Conservation (phyloP, 164 flowering plant species). For the Pachysandra terminalis region DNA sequence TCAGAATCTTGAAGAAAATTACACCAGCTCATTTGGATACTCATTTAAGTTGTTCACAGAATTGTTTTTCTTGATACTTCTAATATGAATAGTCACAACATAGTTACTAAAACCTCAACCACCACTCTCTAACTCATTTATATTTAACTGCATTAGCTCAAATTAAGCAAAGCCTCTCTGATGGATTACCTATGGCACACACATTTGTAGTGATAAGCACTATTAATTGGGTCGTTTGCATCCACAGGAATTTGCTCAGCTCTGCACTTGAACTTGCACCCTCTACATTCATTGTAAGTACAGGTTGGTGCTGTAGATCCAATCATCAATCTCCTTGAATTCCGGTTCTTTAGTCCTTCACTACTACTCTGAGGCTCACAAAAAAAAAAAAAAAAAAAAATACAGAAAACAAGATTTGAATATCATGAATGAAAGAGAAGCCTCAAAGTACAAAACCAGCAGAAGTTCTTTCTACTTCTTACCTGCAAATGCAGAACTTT, state of each 20-base stretch:
- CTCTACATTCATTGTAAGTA: constrained; percentile 93
- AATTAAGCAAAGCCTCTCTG: neutral
- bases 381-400: neutral
- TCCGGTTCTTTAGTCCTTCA: constrained; percentile 11
- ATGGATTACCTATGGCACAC: constrained; percentile 65
- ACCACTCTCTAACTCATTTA: neutral
- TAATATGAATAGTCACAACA: neutral
- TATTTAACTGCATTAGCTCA: neutral
- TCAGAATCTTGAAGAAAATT: neutral
- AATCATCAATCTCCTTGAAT: constrained; percentile 62
- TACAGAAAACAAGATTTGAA: neutral
- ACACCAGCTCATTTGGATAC: neutral
- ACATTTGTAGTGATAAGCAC: constrained; percentile 90
- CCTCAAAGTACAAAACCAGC: neutral
- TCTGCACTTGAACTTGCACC: constrained; percentile 77
- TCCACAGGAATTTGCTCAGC: constrained; percentile 95
- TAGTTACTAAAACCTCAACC: constrained; percentile 5
- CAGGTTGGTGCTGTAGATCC: constrained; percentile 91
- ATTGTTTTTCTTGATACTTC: neutral
- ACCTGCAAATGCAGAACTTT: constrained; percentile 18
- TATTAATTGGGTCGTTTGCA: constrained; percentile 86
- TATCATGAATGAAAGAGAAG: neutral
- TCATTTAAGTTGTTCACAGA: neutral
- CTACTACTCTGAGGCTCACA: constrained; percentile 1
- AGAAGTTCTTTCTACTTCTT: neutral